phyloP scores from a whole-genome alignment of 768 basidiomycete species.

The Amanita brunnescens region DNA sequence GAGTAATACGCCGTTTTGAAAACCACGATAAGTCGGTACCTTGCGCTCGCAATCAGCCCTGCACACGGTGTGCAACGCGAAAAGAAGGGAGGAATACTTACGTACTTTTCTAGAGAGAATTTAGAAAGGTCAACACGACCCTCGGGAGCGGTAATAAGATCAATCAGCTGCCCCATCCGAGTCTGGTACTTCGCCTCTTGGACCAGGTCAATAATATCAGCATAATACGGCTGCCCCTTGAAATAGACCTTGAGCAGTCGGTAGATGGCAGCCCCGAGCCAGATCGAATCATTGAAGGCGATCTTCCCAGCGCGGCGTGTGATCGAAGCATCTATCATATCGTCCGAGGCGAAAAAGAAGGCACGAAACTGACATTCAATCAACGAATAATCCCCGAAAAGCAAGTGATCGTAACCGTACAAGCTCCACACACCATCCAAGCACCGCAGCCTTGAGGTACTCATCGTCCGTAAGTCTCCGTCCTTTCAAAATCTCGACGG shows the following conservation, averaged over 20 bases:
- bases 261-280: conserved; percentile 94
- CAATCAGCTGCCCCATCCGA: conserved; percentile 93
- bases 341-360: conserved; percentile 93
- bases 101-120: conserved; percentile 80
- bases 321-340: conserved; percentile 94
- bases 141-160: conserved; percentile 93
- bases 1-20: conserved; percentile 99
- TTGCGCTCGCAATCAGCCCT: background rate
- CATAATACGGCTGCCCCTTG: conserved; percentile 71
- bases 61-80: background rate
- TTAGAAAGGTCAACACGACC: conserved; percentile 77
- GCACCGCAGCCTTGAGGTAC: conserved; percentile 78
- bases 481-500: conserved; percentile 80
- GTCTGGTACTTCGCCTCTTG: conserved; percentile 88
- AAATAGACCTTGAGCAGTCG: conserved; percentile 83
- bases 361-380: conserved; percentile 63
- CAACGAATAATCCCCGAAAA: background rate
- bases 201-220: conserved; percentile 86
- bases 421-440: conserved; percentile 95
- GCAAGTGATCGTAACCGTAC: conserved; percentile 37
- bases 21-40: conserved; percentile 46
- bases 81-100: conserved; percentile 3
- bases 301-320: conserved; percentile 84
- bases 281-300: conserved; percentile 94
- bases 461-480: conserved; percentile 66